A percentile compares a stretch with the other conserved stretches of the same genome.
phyloP scores from a whole-genome alignment of 768 basidiomycete species.

The Leccinellum albellum region DNA sequence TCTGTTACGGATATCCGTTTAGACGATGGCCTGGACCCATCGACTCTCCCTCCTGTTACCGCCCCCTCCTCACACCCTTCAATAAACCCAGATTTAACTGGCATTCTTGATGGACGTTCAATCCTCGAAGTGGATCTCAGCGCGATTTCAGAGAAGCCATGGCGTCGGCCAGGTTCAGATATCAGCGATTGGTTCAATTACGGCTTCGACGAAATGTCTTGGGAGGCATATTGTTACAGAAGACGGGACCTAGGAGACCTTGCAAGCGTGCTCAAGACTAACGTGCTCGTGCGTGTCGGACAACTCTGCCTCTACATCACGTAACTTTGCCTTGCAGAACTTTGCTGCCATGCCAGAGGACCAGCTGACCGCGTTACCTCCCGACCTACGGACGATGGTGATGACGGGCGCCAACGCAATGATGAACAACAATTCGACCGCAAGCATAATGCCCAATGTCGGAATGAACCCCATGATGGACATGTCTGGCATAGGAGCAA shows the following conservation, averaged over 20 bases:
- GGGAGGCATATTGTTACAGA: conserved; percentile 89
- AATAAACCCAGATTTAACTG: conserved; percentile 66
- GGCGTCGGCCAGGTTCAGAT: conserved; percentile 90
- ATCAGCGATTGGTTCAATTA: conserved; percentile 99
- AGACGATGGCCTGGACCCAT: conserved; percentile 60
- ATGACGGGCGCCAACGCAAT: conserved; percentile 78
- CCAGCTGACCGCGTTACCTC: conserved; percentile 70
- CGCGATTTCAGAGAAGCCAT: conserved; percentile 76
- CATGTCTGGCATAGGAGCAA: conserved; percentile 61
- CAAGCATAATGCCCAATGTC: conserved; percentile 51
- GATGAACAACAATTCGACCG: conserved; percentile 59
- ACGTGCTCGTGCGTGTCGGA: conserved; percentile 63
- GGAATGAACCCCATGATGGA: conserved; percentile 76
- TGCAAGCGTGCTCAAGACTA: conserved; percentile 75
- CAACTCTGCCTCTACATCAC: background rate
- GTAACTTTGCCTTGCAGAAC: conserved; percentile 44
- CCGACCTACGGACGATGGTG: conserved; percentile 82
- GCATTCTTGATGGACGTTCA: conserved; percentile 67
- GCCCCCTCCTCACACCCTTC: conserved; percentile 79
- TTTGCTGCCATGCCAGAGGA: conserved; percentile 82
- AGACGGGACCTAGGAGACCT: conserved; percentile 78
- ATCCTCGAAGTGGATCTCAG: conserved; percentile 83
- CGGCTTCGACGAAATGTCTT: conserved; percentile 95
- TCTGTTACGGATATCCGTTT: conserved; percentile 13
- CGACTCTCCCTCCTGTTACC: conserved; percentile 57